Evolutionary conservation across 106 monocot genomes (phyloP), one percentile per base, ranked within the genome.

Genomic region (Dendrobium catenatum): DNA sequence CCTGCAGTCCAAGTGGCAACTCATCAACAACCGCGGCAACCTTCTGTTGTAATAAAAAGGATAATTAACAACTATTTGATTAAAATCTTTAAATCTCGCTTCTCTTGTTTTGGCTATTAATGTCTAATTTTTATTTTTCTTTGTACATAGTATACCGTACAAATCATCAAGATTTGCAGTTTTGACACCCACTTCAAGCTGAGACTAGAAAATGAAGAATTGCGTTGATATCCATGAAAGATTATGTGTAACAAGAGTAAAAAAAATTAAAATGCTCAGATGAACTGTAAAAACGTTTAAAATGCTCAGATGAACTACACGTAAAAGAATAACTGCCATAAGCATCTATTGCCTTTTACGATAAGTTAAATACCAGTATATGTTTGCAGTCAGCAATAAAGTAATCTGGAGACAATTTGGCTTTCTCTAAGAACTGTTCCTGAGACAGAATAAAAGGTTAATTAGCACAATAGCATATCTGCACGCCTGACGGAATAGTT

Each of bases 381-480:
- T 87, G 76, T 72, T 89, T 92, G 80, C 85, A 94, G 40, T 96
- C 94, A 77, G 92, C 29, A 86, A 96, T 96, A 77, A 96, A 96
- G 78, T 96, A 96, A 89, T 90, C 88, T 78, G 94, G 87, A 85
- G 96, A 96, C 31, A 96, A 79, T 80, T 96, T 96, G n/a, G 94
- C 96, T 80, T 89, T 88, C 78, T 94, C 94, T 56, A 94, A 81
- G 84, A 96, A 96, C 51, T 88, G 66, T 85, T 92, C 96, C 96
- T 94, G 87, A 61, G 87, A 46, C 46, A 82, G 46, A 59, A 68
- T 17, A 73, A 24, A 10, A 41, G 16, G 26, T 3, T 73, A 80
- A 43, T 80, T 27, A 80, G 47, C 3, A 24, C 22, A 54, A 75
- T 10, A 80, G 29, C 58, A 17, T n/a, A 58, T 17, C 16, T 58